Evolutionary conservation across 2,329 filamentous ascomycete species (phyloP).

Genomic region (Diaporthe amygdali): DNA sequence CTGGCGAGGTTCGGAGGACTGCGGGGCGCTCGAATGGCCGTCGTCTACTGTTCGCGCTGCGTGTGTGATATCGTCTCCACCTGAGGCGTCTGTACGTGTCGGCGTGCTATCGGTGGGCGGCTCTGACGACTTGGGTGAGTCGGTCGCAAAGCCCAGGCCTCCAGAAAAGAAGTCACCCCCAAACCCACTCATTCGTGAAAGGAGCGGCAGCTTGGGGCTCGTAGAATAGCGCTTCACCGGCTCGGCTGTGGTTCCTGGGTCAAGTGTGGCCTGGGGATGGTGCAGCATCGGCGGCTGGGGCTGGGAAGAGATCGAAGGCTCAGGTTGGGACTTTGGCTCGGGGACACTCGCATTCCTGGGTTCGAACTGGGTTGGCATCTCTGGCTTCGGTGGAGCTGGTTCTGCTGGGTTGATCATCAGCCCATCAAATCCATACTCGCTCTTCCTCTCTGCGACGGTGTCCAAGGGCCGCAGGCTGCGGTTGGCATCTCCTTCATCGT

Average conservation of each 20-base stretch:
- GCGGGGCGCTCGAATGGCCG: background rate
- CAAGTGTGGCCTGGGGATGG: slow-evolving; percentile 12
- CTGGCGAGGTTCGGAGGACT: background rate
- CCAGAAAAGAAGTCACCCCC: slow-evolving; percentile 61
- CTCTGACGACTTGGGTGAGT: slow-evolving; percentile 29
- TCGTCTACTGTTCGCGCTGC: background rate
- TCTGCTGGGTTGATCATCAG: slow-evolving; percentile 30
- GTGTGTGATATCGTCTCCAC: background rate
- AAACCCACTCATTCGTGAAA: slow-evolving; percentile 65
- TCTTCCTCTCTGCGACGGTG: slow-evolving; percentile 62
- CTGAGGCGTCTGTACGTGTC: background rate
- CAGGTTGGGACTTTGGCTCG: background rate
- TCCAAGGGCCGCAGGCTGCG: slow-evolving; percentile 50
- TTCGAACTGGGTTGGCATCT: slow-evolving; percentile 14
- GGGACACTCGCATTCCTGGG: background rate
- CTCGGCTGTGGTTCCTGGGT: slow-evolving; percentile 24
- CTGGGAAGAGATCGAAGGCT: background rate
- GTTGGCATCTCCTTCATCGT: slow-evolving; percentile 41
- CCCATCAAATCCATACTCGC: slow-evolving; percentile 61
- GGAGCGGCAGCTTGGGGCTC: slow-evolving; percentile 63
- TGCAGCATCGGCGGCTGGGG: slow-evolving; percentile 13
- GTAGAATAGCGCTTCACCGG: slow-evolving; percentile 45
- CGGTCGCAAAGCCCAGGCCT: slow-evolving; percentile 31
- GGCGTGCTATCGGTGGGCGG: background rate
- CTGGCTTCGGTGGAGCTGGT: slow-evolving; percentile 22